Conservation (phyloP, 2,329 filamentous ascomycete species). For the Drechmeria coniospora region DNA sequence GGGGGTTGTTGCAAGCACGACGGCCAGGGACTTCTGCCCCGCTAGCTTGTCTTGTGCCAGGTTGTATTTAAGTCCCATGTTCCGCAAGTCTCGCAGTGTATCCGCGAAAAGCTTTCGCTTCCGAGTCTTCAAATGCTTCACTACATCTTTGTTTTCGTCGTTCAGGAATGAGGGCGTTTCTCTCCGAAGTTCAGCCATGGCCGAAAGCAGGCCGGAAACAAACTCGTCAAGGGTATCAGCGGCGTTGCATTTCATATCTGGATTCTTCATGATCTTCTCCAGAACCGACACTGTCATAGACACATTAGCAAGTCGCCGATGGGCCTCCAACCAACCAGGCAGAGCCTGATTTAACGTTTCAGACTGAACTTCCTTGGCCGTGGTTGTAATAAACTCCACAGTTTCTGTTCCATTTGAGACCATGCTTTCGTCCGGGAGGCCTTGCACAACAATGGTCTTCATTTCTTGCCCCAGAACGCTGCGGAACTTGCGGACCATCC, state of each 20-base stretch:
- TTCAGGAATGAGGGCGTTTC: constrained; percentile 69
- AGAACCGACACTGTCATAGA: constrained; percentile 60
- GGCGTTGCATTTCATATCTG: constrained; percentile 37
- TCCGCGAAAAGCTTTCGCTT: constrained; percentile 88
- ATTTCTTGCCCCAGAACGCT: constrained; percentile 63
- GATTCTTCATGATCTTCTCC: constrained; percentile 42
- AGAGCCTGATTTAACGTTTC: constrained; percentile 11
- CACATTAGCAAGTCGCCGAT: constrained; percentile 57
- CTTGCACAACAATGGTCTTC: constrained; percentile 43
- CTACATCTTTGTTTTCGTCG: constrained; percentile 68
- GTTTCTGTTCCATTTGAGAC: no score
- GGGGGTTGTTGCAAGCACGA: constrained; percentile 47
- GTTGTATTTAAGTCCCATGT: constrained; percentile 84
- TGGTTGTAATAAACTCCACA: no score
- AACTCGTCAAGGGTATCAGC: constrained; percentile 50
- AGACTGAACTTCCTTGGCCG: constrained; percentile 5
- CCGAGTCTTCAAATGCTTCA: constrained; percentile 80
- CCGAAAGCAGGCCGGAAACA: constrained; percentile 49
- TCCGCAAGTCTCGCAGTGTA: constrained; percentile 63
- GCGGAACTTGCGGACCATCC: constrained; percentile 80
- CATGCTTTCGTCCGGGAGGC: constrained; percentile 45
- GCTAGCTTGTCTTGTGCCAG: constrained; percentile 57
- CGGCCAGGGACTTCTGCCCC: constrained; percentile 55
- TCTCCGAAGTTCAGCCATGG: constrained; percentile 60
- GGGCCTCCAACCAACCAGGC: constrained; percentile 25